Conservation (phyloP, 176 grass and related monocot species). For the Paspalum vaginatum region DNA sequence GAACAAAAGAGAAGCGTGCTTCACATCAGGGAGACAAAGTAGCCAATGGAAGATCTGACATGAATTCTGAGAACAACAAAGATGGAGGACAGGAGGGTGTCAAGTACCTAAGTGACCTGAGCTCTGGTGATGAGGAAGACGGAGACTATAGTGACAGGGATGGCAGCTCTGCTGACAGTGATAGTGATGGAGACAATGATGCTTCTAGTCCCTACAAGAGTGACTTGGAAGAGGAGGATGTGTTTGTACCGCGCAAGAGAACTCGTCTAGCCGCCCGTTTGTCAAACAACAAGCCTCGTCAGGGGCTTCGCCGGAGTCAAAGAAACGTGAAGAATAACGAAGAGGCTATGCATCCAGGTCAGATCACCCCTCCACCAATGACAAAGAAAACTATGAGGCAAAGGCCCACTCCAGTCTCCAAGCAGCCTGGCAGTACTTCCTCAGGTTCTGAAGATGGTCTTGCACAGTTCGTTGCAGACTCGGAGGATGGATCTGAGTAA, state of each 20-base stretch:
- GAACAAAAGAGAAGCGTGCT: constrained; percentile 32
- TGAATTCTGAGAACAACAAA: constrained; percentile 30
- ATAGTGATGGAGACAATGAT: constrained; percentile 41
- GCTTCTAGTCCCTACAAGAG: constrained; percentile 31
- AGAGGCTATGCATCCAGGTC: constrained; percentile 7
- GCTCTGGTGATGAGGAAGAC: constrained; percentile 41
- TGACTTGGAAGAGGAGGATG: constrained; percentile 39
- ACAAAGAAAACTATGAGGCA: constrained; percentile 61
- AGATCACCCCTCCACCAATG: constrained; percentile 49
- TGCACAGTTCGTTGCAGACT: constrained; percentile 12
- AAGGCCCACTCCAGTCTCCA: constrained; percentile 52
- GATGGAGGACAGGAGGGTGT: constrained; percentile 31
- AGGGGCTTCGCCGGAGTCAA: constrained; percentile 53
- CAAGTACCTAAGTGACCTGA: constrained; percentile 36
- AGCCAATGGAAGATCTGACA: constrained; percentile 36
- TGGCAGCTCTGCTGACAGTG: constrained; percentile 26
- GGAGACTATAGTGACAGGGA: constrained; percentile 49
- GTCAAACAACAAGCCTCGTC: constrained; percentile 24
- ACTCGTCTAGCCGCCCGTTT: constrained; percentile 31
- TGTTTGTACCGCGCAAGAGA: constrained; percentile 22
- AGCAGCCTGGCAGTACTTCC: constrained; percentile 17
- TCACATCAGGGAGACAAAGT: constrained; percentile 10
- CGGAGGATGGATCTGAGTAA: constrained; percentile 32
- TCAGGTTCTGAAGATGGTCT: constrained; percentile 47
- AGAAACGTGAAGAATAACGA: constrained; percentile 52